phyloP scores from a whole-genome alignment of 2,329 filamentous ascomycete species.

The Dactylellina cionopaga region DNA sequence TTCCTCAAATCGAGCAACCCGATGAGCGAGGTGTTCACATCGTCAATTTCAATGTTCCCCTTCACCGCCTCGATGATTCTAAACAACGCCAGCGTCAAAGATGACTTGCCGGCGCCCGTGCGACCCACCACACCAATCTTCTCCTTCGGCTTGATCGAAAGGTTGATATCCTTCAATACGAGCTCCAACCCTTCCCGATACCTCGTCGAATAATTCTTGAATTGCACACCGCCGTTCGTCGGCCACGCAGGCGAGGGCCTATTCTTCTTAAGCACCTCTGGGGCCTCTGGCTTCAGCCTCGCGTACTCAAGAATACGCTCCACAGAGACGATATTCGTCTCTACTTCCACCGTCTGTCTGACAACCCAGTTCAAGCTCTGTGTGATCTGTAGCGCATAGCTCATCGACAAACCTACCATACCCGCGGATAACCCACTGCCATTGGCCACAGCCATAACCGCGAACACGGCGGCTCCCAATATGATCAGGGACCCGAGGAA shows the following conservation, averaged over 20 bases:
- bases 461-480: slow-evolving; percentile 81
- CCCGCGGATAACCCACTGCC: slow-evolving; percentile 74
- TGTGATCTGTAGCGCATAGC: slow-evolving; percentile 93
- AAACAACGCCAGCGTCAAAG: slow-evolving; percentile 90
- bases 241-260: slow-evolving; percentile 92
- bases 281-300: slow-evolving; percentile 87
- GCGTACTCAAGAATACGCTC: slow-evolving; percentile 98
- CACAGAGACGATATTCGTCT: slow-evolving; percentile 99
- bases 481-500: slow-evolving; percentile 97
- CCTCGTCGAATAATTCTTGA: slow-evolving; percentile 92
- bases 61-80: slow-evolving; percentile 88
- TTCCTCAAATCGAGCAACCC: slow-evolving; percentile 88
- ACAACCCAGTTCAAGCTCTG: slow-evolving; percentile 99
- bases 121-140: slow-evolving; percentile 98
- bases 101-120: slow-evolving; percentile 95
- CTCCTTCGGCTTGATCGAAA: slow-evolving; percentile 94
- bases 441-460: slow-evolving; percentile 80
- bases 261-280: slow-evolving; percentile 88
- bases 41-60: slow-evolving; percentile 88
- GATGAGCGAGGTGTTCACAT: slow-evolving; percentile 87
- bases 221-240: slow-evolving; percentile 83
- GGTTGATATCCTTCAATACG: slow-evolving; percentile 89
- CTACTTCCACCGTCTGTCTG: slow-evolving; percentile 97
- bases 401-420: slow-evolving; percentile 91
- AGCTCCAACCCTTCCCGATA: slow-evolving; percentile 90